Conservation (phyloP, 495 filamentous ascomycete species). For the Letharia lupina region DNA sequence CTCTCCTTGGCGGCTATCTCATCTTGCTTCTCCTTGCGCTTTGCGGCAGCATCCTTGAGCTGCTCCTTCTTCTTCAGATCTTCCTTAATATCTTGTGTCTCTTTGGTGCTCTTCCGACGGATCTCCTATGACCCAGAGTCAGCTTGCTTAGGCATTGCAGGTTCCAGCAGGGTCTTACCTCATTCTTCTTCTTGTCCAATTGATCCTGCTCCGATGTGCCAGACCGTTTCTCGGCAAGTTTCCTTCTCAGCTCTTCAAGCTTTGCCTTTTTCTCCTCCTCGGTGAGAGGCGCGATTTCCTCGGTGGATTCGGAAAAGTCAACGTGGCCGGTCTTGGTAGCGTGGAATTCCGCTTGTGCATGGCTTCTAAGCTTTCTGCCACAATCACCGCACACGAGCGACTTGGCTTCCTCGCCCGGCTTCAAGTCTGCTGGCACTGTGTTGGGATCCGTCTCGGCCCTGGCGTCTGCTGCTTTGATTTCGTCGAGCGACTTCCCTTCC, state of each 20-base stretch:
- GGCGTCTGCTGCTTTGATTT: conserved; percentile 50
- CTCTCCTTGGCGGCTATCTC: conserved; percentile 81
- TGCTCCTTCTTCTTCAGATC: conserved; percentile 79
- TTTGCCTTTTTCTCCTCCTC: conserved; percentile 81
- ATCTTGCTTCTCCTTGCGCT: conserved; percentile 76
- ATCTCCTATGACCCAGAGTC: conserved; percentile 54
- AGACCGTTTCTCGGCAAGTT: conserved; percentile 64
- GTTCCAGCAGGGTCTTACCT: conserved; percentile 41
- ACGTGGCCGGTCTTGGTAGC: conserved; percentile 78
- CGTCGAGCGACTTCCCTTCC: conserved; percentile 71
- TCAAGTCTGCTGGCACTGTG: conserved; percentile 43
- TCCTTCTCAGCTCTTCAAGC: conserved; percentile 64
- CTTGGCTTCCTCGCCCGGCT: conserved; percentile 54
- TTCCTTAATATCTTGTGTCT: conserved; percentile 71
- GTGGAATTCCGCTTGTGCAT: conserved; percentile 78
- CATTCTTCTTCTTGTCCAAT: conserved; percentile 79
- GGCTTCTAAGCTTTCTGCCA: conserved; percentile 77
- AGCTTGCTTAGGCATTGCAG: not conserved
- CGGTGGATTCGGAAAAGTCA: conserved; percentile 90
- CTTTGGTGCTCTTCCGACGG: conserved; percentile 70
- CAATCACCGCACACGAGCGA: conserved; percentile 85
- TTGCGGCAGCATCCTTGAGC: conserved; percentile 77
- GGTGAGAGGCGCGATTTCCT: conserved; percentile 81
- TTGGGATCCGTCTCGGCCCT: conserved; percentile 47
- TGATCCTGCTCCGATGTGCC: conserved; percentile 66